Evolutionary conservation across 202 grass and related monocot species (phyloP).

Genomic region (Saccharum hybrid): DNA sequence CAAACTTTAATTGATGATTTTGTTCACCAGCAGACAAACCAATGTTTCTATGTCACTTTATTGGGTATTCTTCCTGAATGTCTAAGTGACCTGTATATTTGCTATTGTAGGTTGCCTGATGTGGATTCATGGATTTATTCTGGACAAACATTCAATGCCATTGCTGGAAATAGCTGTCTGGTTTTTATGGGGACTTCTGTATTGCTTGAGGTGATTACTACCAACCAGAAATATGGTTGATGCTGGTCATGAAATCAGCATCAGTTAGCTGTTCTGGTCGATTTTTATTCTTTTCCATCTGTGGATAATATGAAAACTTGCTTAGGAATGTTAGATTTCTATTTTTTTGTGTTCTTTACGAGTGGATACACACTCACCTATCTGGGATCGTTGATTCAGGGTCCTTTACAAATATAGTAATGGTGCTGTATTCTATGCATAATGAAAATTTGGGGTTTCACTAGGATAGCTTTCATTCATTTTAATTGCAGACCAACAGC

Average conservation of each 20-base stretch:
- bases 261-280: constrained; percentile 30
- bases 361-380: constrained; percentile 33
- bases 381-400: constrained; percentile 46
- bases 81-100: constrained; percentile 35
- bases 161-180: constrained; percentile 36
- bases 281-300: constrained; percentile 28
- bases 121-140: constrained; percentile 37
- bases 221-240: constrained; percentile 49
- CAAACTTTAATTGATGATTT: not conserved
- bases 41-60: not conserved
- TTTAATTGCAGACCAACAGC: constrained; percentile 35
- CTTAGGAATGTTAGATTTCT: constrained; percentile 20
- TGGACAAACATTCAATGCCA: constrained; percentile 10
- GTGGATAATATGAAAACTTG: constrained; percentile 40
- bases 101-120: constrained; percentile 44
- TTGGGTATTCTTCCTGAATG: constrained; percentile 22
- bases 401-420: constrained; percentile 42
- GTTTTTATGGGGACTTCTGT: constrained; percentile 29
- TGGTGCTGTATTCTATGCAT: constrained; percentile 31
- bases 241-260: constrained; percentile 29
- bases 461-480: constrained; percentile 37
- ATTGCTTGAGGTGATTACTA: constrained; percentile 50
- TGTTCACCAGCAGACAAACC: not conserved
- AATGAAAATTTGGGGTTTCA: constrained; percentile 42
- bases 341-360: constrained; percentile 39